Base-by-base conservation (phyloP, 768 basidiomycete genomes). In the Wakefieldia striispora region DNA sequence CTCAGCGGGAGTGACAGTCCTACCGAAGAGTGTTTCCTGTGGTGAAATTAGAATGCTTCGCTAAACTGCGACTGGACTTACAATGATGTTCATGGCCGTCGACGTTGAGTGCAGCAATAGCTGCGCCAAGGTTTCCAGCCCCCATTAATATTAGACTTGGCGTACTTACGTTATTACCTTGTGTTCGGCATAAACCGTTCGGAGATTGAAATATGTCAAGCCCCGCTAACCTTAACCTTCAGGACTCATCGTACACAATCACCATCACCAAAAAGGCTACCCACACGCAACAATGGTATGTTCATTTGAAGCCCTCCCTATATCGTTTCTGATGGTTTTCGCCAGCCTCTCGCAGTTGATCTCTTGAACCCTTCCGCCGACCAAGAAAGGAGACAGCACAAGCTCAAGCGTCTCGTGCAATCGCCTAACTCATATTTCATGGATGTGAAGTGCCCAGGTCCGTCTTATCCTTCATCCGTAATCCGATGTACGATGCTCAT, bases 391-490 rank as follows among this genome's bases (percentile, higher is more conserved):
- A 85, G 79, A 72, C 86, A 84, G 72, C 95, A 98, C 88, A 98
- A 98, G 82, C 90, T 97, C 72, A 98, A 99, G 83, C 88, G 94
- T 71, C 86, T 98, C 63, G 97, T 99, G 62, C 97, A 97, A 75
- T 87, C 87, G 45, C 97, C 97, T 58, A 93, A 97, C 76, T 98
- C 95, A 31, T 98, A 91, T 77, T 98, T 98, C 77, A 98, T 99
- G 97, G 97, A 99, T 66, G 95, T 98, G 64, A 99, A 98, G 75
- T 98, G 95, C 76, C 86, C 95, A 62, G 94, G 91, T 92, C 54
- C 51, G 85, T 75, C 23, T 24, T n/a, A 16, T 31, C 9, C 33
- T 31, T 24, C 8, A 9, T 11, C 27, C 23, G 21, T n/a, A n/a
- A 33, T 41, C 16, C 13, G 16, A 20, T 33, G 31, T 21, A 3